Percentiles rank a stretch among this genome's conserved stretches.
Evolutionary conservation across 148 eudicot genomes (phyloP).

Genomic region (Tetragonia tetragonoides): DNA sequence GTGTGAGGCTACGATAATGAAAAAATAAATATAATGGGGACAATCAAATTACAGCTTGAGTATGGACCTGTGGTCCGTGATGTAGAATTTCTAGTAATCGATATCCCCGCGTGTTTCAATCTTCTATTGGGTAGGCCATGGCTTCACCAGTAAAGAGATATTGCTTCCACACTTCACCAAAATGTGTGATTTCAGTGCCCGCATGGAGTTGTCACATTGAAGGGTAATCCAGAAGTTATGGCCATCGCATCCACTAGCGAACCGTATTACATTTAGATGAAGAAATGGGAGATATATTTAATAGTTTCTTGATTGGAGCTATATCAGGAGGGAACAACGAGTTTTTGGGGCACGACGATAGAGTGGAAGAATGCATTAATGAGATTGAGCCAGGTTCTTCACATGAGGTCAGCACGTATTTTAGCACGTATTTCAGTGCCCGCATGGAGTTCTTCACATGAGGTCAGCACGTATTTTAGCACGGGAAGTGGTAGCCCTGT

Average conservation of each 20-base stretch:
- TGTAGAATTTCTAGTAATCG: not conserved
- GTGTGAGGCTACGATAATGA: not conserved
- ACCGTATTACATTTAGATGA: not conserved
- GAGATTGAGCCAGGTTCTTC: too few species aligned
- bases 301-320: not conserved
- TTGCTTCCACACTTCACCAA: conserved; percentile 6
- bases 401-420: too few species aligned
- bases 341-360: too few species aligned
- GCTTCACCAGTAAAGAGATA: not conserved
- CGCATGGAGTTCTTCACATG: too few species aligned
- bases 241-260: not conserved
- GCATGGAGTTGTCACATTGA: not conserved
- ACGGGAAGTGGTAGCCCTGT: too few species aligned
- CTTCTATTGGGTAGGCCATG: not conserved
- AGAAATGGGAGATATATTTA: not conserved
- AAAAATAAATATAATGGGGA: not conserved
- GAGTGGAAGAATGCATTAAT: too few species aligned
- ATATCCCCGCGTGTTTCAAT: not conserved
- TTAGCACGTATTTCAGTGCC: too few species aligned
- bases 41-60: not conserved
- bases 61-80: not conserved
- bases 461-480: too few species aligned
- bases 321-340: not conserved
- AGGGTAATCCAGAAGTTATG: not conserved
- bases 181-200: not conserved